Base-by-base conservation (phyloP, 1,284 basidiomycete species). In the Afroboletus lepidellus region DNA sequence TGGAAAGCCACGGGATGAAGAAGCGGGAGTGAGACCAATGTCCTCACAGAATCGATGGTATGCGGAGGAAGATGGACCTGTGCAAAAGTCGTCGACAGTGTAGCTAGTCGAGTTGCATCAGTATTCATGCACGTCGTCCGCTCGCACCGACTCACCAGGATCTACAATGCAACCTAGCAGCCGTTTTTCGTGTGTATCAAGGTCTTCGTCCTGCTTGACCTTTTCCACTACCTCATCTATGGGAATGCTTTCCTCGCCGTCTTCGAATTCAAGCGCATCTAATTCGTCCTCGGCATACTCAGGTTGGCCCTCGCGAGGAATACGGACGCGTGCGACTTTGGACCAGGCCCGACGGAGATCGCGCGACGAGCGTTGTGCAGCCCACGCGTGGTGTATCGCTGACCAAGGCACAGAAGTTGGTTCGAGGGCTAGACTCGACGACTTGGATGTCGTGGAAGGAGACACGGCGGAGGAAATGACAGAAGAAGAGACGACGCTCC, bases 1-100 rank as follows among this genome's bases (percentile, higher is more conserved):
- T 87, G 82, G 75, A 98, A 98, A 2, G 95, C 93, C 44, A 84
- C 78, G 3, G 95, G 95, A 65, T 94, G 87, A 29, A 98, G 78
- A 34, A 98, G 74, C 1, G 95, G 95, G 24, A 98, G 73, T 2
- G 93, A 95, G 18, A 98, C 93, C 61, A 98, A 87, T 0, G 91
- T 93, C 57, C 92, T 82, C 36, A 95, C 85, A 13, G 90, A 87
- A 67, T 96, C 93, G 48, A 94, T 88, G 0, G 92, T 94, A 63
- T 87, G 84, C 18, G 81, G 69, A 13, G 92, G 92, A 30, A 96
- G 79, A 67, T 94, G 91, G n/a, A 95, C 92, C 59, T 94, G 87
- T 46, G 76, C 75, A 69, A 95, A 95, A 1, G 87, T 84, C 8
- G 92, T 93, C n/a, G 85, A 78, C 72, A 92, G 83, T 0, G 85